Percentiles rank a stretch among this genome's conserved stretches.
These are phyloP conservation scores for Russula brevipes DNA, from an alignment of 768 basidiomycete genomes.

Conservation along the genomic window DNA sequence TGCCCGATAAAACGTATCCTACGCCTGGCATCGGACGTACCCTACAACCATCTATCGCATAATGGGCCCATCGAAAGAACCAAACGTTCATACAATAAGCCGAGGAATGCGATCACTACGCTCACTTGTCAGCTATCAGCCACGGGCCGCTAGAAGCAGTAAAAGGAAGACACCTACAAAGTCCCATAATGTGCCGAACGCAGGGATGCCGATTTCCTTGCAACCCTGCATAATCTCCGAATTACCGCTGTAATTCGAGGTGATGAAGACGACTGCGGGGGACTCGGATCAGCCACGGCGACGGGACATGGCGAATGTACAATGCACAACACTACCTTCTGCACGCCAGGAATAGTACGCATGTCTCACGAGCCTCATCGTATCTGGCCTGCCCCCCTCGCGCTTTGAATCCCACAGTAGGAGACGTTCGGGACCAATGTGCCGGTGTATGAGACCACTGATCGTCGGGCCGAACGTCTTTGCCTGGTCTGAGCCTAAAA, in stretches of 20 bases:
- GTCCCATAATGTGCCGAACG: constrained; percentile 34
- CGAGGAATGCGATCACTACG: not conserved
- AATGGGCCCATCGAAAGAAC: too few species aligned
- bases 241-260: constrained; percentile 40
- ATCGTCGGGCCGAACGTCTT: constrained; percentile 44
- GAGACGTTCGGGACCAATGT: constrained; percentile 37
- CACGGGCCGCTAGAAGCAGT: not conserved
- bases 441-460: constrained; percentile 36
- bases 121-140: constrained; percentile 11
- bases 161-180: constrained; percentile 14
- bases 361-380: constrained; percentile 37
- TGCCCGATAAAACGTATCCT: too few species aligned
- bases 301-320: too few species aligned
- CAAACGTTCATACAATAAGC: not conserved
- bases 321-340: constrained; percentile 27
- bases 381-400: constrained; percentile 37
- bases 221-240: constrained; percentile 41
- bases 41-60: too few species aligned
- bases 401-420: constrained; percentile 42
- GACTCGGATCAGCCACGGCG: not conserved
- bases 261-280: constrained; percentile 38
- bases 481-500: constrained; percentile 38
- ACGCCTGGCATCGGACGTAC: too few species aligned
- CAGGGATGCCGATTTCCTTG: constrained; percentile 35
- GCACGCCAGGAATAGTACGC: constrained; percentile 36